Evolutionary conservation across 176 grass and related monocot species (phyloP).

Genomic region (Carex parvula): DNA sequence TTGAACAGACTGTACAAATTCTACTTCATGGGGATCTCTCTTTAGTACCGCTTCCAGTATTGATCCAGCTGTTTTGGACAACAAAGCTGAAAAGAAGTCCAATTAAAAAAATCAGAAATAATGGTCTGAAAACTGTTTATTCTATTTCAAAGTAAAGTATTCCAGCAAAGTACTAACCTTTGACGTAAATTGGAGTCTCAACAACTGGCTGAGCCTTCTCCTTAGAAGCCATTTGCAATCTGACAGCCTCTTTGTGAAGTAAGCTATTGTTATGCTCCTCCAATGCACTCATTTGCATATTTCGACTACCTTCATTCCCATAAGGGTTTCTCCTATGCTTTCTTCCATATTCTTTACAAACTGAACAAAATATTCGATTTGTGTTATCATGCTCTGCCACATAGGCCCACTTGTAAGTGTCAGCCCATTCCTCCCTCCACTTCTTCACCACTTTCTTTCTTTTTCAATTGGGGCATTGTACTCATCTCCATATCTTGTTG

Average conservation of each 20-base stretch:
- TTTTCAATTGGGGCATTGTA: conserved; percentile 53
- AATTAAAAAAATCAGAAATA: conserved; percentile 20
- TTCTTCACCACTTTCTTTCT: conserved; percentile 99
- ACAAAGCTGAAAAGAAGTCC: conserved; percentile 56
- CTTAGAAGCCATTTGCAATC: conserved; percentile 80
- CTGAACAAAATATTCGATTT: conserved; percentile 85
- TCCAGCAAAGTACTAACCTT: conserved; percentile 54
- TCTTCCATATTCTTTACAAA: conserved; percentile 95
- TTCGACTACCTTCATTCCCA: conserved; percentile 96
- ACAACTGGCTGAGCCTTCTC: conserved; percentile 54
- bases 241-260: conserved; percentile 93
- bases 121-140: not conserved
- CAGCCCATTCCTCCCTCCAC: conserved; percentile 94
- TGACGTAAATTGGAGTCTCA: conserved; percentile 73
- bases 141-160: conserved; percentile 14
- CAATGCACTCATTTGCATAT: conserved; percentile 99
- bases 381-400: conserved; percentile 75
- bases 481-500: conserved; percentile 40
- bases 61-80: conserved; percentile 85
- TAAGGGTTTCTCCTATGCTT: conserved; percentile 96
- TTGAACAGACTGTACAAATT: conserved; percentile 94
- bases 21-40: conserved; percentile 88
- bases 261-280: conserved; percentile 99
- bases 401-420: conserved; percentile 98
- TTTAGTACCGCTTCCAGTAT: conserved; percentile 88